Conservation (phyloP, 805 yeast genomes). For the Saccharomycopsis fermentans region DNA sequence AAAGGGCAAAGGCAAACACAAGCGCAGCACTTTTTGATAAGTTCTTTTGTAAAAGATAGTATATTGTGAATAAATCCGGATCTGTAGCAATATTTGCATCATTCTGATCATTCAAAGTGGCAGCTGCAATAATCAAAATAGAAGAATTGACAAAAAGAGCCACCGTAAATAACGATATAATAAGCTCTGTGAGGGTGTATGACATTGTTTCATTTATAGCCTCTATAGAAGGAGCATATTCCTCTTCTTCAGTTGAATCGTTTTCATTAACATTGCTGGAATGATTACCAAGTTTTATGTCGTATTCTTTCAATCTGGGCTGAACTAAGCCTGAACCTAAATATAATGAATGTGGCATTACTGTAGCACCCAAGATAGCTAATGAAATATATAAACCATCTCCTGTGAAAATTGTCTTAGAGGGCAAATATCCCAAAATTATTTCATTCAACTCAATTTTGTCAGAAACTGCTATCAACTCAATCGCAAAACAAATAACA, state of each 20-base stretch:
- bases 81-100: slow-evolving; percentile 38
- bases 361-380: slow-evolving; percentile 88
- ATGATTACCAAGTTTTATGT: slow-evolving; percentile 41
- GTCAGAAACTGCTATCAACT: slow-evolving; percentile 57
- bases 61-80: slow-evolving; percentile 78
- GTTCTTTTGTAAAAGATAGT: slow-evolving; percentile 56
- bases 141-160: slow-evolving; percentile 92
- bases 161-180: slow-evolving; percentile 71
- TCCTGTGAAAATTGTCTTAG: slow-evolving; percentile 37
- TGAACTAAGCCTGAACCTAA: slow-evolving; percentile 84
- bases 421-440: slow-evolving; percentile 57
- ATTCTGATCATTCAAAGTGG: slow-evolving; percentile 47
- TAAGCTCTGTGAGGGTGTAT: slow-evolving; percentile 73
- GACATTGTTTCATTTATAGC: slow-evolving; percentile 75
- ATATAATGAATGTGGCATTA: slow-evolving; percentile 86
- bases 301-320: slow-evolving; percentile 71
- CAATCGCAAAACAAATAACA: slow-evolving; percentile 75
- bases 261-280: slow-evolving; percentile 16
- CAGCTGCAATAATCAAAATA: slow-evolving; percentile 83
- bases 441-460: slow-evolving; percentile 48
- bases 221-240: slow-evolving; percentile 62
- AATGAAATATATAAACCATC: slow-evolving; percentile 69
- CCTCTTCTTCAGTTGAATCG: slow-evolving; percentile 29
- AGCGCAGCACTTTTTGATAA: slow-evolving; percentile 81
- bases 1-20: slow-evolving; percentile 78